Evolutionary conservation across 495 filamentous ascomycete genomes (phyloP).

Genomic region (Penicillium bovifimosum): DNA sequence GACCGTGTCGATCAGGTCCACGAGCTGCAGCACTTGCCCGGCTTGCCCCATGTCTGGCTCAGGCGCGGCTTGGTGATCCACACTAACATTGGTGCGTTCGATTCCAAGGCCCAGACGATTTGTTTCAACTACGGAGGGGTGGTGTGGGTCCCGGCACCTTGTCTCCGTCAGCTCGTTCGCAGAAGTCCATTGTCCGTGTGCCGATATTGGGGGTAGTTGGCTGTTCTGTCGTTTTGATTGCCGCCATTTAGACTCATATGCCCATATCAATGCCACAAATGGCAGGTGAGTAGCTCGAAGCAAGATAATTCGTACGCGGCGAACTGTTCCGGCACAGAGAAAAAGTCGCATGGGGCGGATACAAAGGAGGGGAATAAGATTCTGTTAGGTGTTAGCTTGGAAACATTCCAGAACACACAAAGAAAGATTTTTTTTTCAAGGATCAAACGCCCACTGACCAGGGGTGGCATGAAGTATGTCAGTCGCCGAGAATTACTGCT

Average conservation of each 20-base stretch:
- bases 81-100: slow-evolving; percentile 14
- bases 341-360: slow-evolving; percentile 80
- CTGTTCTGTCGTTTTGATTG: slow-evolving; percentile 23
- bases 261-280: slow-evolving; percentile 57
- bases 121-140: slow-evolving; percentile 24
- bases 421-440: background rate
- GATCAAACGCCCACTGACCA: slow-evolving; percentile 39
- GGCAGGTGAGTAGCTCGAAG: slow-evolving; percentile 67
- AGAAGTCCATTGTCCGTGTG: slow-evolving; percentile 22
- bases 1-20: slow-evolving; percentile 35
- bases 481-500: slow-evolving; percentile 68
- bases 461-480: slow-evolving; percentile 69
- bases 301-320: slow-evolving; percentile 67
- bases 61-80: slow-evolving; percentile 20
- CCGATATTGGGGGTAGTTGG: slow-evolving; percentile 19
- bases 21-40: slow-evolving; percentile 20
- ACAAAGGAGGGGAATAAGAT: slow-evolving; percentile 75
- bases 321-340: slow-evolving; percentile 64
- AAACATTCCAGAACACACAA: slow-evolving; percentile 13
- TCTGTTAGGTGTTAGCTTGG: slow-evolving; percentile 45
- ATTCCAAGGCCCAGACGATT: slow-evolving; percentile 17
- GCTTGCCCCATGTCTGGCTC: slow-evolving; percentile 18
- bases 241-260: slow-evolving; percentile 47
- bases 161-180: slow-evolving; percentile 25
- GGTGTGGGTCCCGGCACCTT: slow-evolving; percentile 26